Evolutionary conservation across 1,139 yeast species (phyloP).

Genomic region (Candida neerlandica): DNA sequence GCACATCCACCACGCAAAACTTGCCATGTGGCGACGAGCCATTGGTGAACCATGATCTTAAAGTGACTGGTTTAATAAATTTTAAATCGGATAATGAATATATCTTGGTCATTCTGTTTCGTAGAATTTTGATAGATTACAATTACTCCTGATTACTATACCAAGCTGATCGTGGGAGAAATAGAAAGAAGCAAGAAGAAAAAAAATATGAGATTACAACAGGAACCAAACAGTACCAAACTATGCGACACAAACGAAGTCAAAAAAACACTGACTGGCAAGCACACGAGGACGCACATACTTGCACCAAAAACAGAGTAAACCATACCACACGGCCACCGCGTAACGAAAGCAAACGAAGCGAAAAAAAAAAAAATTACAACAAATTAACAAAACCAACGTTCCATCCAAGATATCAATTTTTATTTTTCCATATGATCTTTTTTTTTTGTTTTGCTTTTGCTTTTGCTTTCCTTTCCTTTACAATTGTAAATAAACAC

Average conservation of each 20-base stretch:
- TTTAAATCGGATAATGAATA: slow-evolving; percentile 35
- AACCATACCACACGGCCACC: not conserved
- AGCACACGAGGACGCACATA: too few species aligned
- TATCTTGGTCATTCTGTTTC: slow-evolving; percentile 17
- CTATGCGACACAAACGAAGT: not conserved
- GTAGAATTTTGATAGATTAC: not conserved
- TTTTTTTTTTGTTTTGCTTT: not conserved
- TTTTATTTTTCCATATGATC: not conserved
- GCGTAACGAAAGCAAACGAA: not conserved
- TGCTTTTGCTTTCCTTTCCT: not conserved
- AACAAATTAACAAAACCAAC: not conserved
- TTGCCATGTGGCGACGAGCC: slow-evolving; percentile 39
- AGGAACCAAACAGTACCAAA: not conserved
- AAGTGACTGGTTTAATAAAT: slow-evolving; percentile 46
- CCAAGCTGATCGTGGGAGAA: too few species aligned
- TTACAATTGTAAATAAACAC: not conserved
- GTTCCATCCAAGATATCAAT: slow-evolving; percentile 1
- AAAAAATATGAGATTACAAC: too few species aligned
- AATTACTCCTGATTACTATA: too few species aligned
- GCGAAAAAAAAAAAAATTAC: not conserved
- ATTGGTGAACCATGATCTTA: slow-evolving; percentile 47
- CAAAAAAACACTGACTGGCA: too few species aligned
- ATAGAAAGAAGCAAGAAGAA: not conserved
- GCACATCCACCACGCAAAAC: slow-evolving; percentile 80
- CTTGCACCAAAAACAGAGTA: too few species aligned